phyloP scores from a whole-genome alignment of 306 rosid species.

The Trifolium pratense region DNA sequence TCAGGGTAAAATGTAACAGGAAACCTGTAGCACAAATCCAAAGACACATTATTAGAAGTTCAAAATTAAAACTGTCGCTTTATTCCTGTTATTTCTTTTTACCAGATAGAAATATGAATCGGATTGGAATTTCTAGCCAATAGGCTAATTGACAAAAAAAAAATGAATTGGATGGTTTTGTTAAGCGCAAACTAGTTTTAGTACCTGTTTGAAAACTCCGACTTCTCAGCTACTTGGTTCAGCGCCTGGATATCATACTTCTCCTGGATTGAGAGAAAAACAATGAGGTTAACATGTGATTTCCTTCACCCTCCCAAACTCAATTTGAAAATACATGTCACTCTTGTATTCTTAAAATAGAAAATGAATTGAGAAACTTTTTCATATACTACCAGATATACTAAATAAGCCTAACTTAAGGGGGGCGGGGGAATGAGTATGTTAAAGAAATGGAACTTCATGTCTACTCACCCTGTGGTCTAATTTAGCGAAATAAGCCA shows the following conservation, averaged over 20 bases:
- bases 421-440: background rate
- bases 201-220: conserved; percentile 78
- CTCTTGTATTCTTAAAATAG: conserved; percentile 16
- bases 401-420: conserved; percentile 15
- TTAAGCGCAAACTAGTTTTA: conserved; percentile 27
- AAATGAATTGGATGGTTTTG: conserved; percentile 8
- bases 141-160: too few species aligned
- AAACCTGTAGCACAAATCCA: conserved; percentile 60
- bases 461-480: conserved; percentile 52
- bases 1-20: conserved; percentile 72
- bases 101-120: too few species aligned
- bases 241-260: conserved; percentile 52
- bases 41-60: conserved; percentile 26
- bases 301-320: conserved; percentile 14
- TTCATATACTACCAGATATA: background rate
- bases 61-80: background rate
- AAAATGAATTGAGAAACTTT: conserved; percentile 19
- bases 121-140: background rate
- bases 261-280: conserved; percentile 53
- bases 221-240: conserved; percentile 60
- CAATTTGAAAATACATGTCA: conserved; percentile 23
- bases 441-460: conserved; percentile 22
- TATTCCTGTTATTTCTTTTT: conserved; percentile 1
- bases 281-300: conserved; percentile 31
- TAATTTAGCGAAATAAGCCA: conserved; percentile 57